Conservation (phyloP, 257 asterid species). For the Nicotiana tomentosiformis region DNA sequence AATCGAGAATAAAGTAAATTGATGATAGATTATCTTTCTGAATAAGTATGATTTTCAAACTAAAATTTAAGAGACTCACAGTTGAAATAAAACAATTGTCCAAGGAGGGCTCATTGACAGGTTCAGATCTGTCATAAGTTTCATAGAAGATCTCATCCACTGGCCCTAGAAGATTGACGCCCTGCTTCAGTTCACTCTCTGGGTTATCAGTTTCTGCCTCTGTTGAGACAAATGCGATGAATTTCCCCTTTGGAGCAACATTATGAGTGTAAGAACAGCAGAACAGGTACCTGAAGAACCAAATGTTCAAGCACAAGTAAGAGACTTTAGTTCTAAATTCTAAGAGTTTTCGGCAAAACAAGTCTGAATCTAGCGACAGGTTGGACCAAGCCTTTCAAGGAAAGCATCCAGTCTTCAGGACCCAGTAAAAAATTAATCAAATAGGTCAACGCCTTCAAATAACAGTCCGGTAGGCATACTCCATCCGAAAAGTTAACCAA, state of each 20-base stretch:
- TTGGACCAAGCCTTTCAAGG: neutral
- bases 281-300: conserved; percentile 66
- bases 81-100: conserved; percentile 94
- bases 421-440: neutral
- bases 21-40: conserved; percentile 3
- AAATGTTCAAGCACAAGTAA: conserved; percentile 14
- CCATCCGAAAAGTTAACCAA: neutral
- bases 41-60: conserved; percentile 9
- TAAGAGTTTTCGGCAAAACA: neutral
- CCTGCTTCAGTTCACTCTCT: conserved; percentile 79
- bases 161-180: conserved; percentile 87
- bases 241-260: conserved; percentile 97
- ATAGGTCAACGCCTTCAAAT: neutral
- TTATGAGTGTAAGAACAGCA: conserved; percentile 97
- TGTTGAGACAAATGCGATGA: conserved; percentile 87
- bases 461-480: neutral
- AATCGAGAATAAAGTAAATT: neutral
- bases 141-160: conserved; percentile 95
- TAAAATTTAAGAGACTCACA: conserved; percentile 36
- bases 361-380: neutral
- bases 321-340: neutral
- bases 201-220: conserved; percentile 94
- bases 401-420: neutral
- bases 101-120: conserved; percentile 71
- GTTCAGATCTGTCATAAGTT: conserved; percentile 80